Percentiles rank a stretch among this genome's conserved stretches.
Conservation (phyloP, 495 filamentous ascomycete species). For the Annulohypoxylon nitens region DNA sequence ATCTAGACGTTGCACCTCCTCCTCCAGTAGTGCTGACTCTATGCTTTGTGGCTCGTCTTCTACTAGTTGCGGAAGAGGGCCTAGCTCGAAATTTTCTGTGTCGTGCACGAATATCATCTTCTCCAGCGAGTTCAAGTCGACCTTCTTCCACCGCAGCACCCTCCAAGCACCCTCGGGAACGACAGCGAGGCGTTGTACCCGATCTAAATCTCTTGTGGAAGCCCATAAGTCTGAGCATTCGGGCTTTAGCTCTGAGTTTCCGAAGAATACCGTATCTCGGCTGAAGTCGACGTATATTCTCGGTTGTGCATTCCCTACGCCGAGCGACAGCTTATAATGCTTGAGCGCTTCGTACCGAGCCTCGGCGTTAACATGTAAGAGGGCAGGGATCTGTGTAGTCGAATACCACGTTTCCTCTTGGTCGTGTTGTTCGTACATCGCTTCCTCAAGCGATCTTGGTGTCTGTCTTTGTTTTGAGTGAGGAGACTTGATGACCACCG, state of each 20-base stretch:
- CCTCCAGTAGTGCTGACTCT: conserved; percentile 34
- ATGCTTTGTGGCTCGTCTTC: conserved; percentile 41
- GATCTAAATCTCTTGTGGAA: conserved; percentile 38
- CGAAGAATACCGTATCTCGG: conserved; percentile 53
- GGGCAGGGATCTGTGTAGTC: conserved; percentile 47
- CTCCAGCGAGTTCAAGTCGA: conserved; percentile 40
- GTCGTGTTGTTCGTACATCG: conserved; percentile 23
- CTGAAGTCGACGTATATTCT: conserved; percentile 53
- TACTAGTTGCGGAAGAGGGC: conserved; percentile 41
- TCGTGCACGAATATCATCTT: conserved; percentile 50
- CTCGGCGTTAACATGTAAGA: conserved; percentile 54
- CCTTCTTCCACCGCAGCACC: conserved; percentile 46
- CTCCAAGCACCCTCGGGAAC: conserved; percentile 50
- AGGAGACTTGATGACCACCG: conserved; percentile 47
- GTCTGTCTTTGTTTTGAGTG: conserved; percentile 26
- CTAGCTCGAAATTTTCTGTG: conserved; percentile 40
- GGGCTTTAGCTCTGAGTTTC: conserved; percentile 42
- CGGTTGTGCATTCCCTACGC: conserved; percentile 49
- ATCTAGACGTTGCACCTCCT: conserved; percentile 33
- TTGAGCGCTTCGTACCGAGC: conserved; percentile 52
- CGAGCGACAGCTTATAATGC: conserved; percentile 53
- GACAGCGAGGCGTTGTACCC: conserved; percentile 44
- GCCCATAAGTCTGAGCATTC: conserved; percentile 46
- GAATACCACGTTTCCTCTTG: conserved; percentile 46
- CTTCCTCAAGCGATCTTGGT: conserved; percentile 46